Base-by-base conservation (phyloP, 1,284 basidiomycete species). In the Ustilago sp. region DNA sequence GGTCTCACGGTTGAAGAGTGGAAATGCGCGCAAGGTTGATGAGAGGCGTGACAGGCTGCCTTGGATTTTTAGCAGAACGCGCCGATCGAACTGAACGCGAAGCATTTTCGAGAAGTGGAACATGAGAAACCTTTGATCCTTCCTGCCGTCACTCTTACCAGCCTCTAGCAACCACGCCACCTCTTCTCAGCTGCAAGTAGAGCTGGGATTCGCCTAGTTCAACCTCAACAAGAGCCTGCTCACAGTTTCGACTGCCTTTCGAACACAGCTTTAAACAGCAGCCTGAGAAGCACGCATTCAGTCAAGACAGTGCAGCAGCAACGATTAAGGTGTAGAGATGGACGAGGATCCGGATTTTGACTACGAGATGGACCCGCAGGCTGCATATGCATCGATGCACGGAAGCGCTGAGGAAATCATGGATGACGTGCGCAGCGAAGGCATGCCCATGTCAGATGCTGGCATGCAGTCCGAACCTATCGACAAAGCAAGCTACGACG, bases 361-460 rank as follows among this genome's bases (percentile, higher is more conserved):
- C 43, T 77, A 77, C 60, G 74, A 77, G 59, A 77, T 77, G 74
- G 63, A 66, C 23, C 63, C 69, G 9, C 56, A 63, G 43, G 53
- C 63, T 34, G 53, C 48, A 2, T 51, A 57, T 11, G 50, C 57
- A 17, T 48, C 23, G 1, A 35, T 45, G 11, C 68, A 52, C 15
- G 36, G 43, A 31, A 62, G 38, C 35, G 45, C 48, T 3, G 68
- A 72, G 38, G 74, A 72, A 35, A 36, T 51, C 17, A 77, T 77
- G 70, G 70, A 66, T 28, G 68, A 76, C 13, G 55, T 53, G 8
- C 32, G 41, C 32, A 65, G 65, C 53, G 68, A 68, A 35, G 61
- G 51, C n/a, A 62, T 65, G 62, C 50, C 52, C 50, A 63, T 76
- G 59, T 64, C 61, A 1, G 74, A 77, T 34, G 55, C 60, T 31